phyloP scores from a whole-genome alignment of 176 grass and related monocot species.

The Cocos nucifera region DNA sequence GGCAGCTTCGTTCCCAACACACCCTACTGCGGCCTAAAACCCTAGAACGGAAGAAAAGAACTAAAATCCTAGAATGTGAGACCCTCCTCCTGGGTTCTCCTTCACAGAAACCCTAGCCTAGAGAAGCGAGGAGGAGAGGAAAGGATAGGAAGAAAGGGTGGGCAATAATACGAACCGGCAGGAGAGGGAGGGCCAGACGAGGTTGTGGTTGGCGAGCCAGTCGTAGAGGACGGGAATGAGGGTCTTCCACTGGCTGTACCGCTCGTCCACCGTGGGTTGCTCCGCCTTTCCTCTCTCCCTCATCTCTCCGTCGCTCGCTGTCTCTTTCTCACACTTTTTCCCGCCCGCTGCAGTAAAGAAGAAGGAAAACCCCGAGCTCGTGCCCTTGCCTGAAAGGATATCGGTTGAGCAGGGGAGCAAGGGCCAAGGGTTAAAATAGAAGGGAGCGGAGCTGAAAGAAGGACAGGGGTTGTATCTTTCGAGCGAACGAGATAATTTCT shows the following conservation, averaged over 20 bases:
- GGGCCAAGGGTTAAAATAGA: too few relatives aligned
- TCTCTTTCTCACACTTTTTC: constrained; percentile 9
- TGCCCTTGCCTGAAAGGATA: too few relatives aligned
- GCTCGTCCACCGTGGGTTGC: constrained; percentile 55
- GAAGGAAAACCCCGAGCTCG: too few relatives aligned
- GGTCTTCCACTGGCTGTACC: constrained; percentile 82
- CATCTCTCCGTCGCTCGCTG: constrained; percentile 22
- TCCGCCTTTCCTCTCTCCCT: constrained; percentile 42
- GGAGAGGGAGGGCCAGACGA: constrained; percentile 87
- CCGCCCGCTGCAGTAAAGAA: too few relatives aligned
- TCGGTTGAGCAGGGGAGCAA: too few relatives aligned
- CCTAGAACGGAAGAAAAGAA: neutral
- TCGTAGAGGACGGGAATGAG: constrained; percentile 87
- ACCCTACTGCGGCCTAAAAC: neutral
- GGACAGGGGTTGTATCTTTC: too few relatives aligned
- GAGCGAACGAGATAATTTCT: too few relatives aligned
- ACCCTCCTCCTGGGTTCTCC: too few relatives aligned
- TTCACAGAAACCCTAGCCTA: constrained; percentile 23
- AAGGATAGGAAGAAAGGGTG: neutral
- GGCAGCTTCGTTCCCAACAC: too few relatives aligned
- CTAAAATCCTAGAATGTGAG: constrained; percentile 32
- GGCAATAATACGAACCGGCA: constrained; percentile 40
- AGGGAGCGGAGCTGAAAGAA: too few relatives aligned
- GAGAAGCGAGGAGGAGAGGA: neutral
- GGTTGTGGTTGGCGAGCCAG: constrained; percentile 93